These are phyloP conservation scores for Auriscalpium vulgare DNA, from an alignment of 768 basidiomycete species.

Conservation along the genomic window DNA sequence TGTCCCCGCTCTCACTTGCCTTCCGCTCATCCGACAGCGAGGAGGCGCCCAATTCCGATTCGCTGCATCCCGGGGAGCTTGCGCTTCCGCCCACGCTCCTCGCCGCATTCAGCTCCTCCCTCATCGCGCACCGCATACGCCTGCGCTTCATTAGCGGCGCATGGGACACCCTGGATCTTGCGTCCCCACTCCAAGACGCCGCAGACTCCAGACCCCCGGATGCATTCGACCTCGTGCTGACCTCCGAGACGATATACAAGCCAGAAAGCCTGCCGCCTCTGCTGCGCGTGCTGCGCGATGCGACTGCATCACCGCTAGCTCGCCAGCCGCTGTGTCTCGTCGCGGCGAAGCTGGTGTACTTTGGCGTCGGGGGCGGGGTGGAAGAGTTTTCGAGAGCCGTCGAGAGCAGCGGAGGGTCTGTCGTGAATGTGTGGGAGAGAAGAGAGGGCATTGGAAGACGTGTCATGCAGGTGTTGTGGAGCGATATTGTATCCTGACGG, in stretches of 20 bases:
- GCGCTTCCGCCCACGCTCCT: constrained; percentile 59
- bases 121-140: constrained; percentile 44
- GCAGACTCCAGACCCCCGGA: constrained; percentile 11
- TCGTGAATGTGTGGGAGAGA: constrained; percentile 58
- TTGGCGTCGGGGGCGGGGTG: constrained; percentile 90
- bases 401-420: constrained; percentile 31
- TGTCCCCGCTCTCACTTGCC: constrained; percentile 45
- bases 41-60: constrained; percentile 18
- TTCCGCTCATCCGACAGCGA: constrained; percentile 35
- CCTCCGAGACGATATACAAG: constrained; percentile 91
- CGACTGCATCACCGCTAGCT: neutral
- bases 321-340: constrained; percentile 50
- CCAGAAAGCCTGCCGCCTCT: constrained; percentile 55
- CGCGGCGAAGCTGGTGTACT: constrained; percentile 88
- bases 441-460: constrained; percentile 64
- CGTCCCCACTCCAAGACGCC: neutral
- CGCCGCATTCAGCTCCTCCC: constrained; percentile 52
- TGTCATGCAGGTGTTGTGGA: constrained; percentile 60
- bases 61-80: constrained; percentile 46
- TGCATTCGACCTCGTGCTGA: constrained; percentile 68
- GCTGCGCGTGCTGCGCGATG: constrained; percentile 38
- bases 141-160: constrained; percentile 77
- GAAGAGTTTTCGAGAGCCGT: constrained; percentile 61
- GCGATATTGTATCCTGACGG: no score
- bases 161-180: constrained; percentile 54